Evolutionary conservation across 2,329 filamentous ascomycete genomes (phyloP).

Genomic region (Metarhizium humberi): DNA sequence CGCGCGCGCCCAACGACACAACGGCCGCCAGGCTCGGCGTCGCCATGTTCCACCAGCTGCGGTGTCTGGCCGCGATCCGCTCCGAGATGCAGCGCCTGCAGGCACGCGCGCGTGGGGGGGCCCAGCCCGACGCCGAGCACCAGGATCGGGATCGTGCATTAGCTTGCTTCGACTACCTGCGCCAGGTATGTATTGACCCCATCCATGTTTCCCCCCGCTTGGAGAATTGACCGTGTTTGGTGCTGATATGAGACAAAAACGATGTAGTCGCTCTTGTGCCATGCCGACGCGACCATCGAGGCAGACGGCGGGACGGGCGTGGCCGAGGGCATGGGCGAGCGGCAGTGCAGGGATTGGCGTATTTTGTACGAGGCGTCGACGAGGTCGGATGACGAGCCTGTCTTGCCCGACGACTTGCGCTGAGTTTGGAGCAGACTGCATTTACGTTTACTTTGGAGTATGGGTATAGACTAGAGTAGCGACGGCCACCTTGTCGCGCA

Average conservation of each 20-base stretch:
- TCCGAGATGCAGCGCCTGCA: slow-evolving; percentile 1
- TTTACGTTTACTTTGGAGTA: background rate
- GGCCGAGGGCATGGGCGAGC: slow-evolving; percentile 4
- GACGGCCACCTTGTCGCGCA: background rate
- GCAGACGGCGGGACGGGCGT: background rate
- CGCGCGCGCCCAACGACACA: background rate
- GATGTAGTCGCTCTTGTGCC: slow-evolving; percentile 2
- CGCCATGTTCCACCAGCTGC: slow-evolving; percentile 8
- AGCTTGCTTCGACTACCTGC: slow-evolving; percentile 7
- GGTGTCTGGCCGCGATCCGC: slow-evolving; percentile 4
- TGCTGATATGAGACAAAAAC: no score
- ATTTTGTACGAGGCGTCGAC: slow-evolving; percentile 1
- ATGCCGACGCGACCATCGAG: slow-evolving; percentile 7
- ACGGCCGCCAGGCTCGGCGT: background rate
- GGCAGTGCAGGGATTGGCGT: slow-evolving; percentile 5
- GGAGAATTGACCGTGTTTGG: background rate
- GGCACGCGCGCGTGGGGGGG: background rate
- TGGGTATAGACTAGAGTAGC: background rate
- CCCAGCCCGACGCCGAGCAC: no score
- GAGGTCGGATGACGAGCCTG: background rate
- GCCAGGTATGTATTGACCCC: slow-evolving; percentile 1
- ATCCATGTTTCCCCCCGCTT: background rate
- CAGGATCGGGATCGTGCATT: background rate
- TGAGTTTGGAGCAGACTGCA: background rate
- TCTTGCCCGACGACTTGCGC: background rate